Evolutionary conservation across 2,329 filamentous ascomycete genomes (phyloP), one percentile per base, ranked within the genome.

Genomic region (Stagonosporopsis tanaceti): DNA sequence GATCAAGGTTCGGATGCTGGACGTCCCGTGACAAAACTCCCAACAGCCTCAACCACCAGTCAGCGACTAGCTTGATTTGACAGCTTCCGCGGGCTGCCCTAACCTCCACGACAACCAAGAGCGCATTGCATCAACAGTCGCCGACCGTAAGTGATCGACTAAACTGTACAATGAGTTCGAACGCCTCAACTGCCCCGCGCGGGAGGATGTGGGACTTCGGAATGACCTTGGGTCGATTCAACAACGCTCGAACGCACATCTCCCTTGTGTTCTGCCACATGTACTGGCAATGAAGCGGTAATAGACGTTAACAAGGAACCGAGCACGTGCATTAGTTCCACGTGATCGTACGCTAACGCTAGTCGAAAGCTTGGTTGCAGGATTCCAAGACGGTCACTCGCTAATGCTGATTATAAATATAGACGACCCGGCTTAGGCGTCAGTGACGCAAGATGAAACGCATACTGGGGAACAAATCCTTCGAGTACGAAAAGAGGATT

Each of bases 381-480:
- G 22, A 39, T 34, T 34, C 12, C 32, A n/a, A 15, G 50, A 27
- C 25, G 44, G 51, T 56, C 51, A 28, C 30, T 56, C 57, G 37
- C 56, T 46, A 37, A 51, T 27, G 61, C 57, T 69, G 65, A 62
- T 65, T 52, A 64, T 68, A 69, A 24, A 22, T 34, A 34, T 32
- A 45, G 62, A 32, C 50, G 25, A 38, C 30, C 27, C 47, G 32
- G 41, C 35, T 28, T 32, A 50, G 45, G 45, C 57, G 57, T 50
- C 60, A 60, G 57, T 63, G 60, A 68, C 56, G 61, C 63, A 66
- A 52, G 40, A 41, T 41, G 56, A 42, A 50, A 50, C 39, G 14
- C 7, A 39, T 39, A 8, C 12, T 39, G 8, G 17, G 20, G 5
- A 39, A 2, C 37, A 12, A 22, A 9, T 6, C 35, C 38, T 15